A percentile compares a stretch with the other conserved stretches of the same genome.
These are phyloP conservation scores for Mortierella sp. DNA, from an alignment of 371 early-diverging fungal genomes.

Conservation along the genomic window DNA sequence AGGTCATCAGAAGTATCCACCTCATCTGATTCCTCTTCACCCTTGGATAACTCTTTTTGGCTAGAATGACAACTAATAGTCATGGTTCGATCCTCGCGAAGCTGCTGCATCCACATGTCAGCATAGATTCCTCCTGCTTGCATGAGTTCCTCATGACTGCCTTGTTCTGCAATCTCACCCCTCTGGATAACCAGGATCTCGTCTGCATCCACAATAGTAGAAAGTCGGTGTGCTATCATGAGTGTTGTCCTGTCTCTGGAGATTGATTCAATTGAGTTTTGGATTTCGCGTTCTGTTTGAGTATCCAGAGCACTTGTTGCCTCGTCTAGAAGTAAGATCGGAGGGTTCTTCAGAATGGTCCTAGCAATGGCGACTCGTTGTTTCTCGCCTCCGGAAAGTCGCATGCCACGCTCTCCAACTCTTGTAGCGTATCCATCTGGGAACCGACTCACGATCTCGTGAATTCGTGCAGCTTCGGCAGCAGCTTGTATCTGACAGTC, in stretches of 20 bases:
- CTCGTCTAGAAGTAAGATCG: slow-evolving; percentile 84
- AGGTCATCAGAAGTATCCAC: slow-evolving; percentile 32
- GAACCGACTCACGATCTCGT: slow-evolving; percentile 74
- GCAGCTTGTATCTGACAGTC: slow-evolving; percentile 62
- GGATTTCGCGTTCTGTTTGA: slow-evolving; percentile 86
- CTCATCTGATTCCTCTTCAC: slow-evolving; percentile 43
- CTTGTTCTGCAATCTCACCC: slow-evolving; percentile 89
- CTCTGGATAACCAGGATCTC: slow-evolving; percentile 81
- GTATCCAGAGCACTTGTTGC: slow-evolving; percentile 63
- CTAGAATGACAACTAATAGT: slow-evolving; percentile 33
- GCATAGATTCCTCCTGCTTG: slow-evolving; percentile 74
- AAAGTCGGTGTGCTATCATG: slow-evolving; percentile 94
- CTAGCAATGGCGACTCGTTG: slow-evolving; percentile 93
- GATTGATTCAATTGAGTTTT: slow-evolving; percentile 73
- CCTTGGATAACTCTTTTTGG: slow-evolving; percentile 53
- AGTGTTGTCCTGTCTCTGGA: slow-evolving; percentile 91
- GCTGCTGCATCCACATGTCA: slow-evolving; percentile 92
- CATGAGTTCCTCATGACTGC: slow-evolving; percentile 89
- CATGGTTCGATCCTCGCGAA: slow-evolving; percentile 70
- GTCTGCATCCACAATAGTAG: slow-evolving; percentile 86
- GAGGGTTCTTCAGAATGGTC: slow-evolving; percentile 82
- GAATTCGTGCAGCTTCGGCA: slow-evolving; percentile 87
- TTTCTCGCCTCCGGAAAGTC: slow-evolving; percentile 94
- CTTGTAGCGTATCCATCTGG: slow-evolving; percentile 89
- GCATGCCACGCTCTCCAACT: slow-evolving; percentile 95